A percentile compares a stretch with the other conserved stretches of the same genome.
Evolutionary conservation across 768 basidiomycete genomes (phyloP).

Genomic region (Tricholoma furcatifolium): DNA sequence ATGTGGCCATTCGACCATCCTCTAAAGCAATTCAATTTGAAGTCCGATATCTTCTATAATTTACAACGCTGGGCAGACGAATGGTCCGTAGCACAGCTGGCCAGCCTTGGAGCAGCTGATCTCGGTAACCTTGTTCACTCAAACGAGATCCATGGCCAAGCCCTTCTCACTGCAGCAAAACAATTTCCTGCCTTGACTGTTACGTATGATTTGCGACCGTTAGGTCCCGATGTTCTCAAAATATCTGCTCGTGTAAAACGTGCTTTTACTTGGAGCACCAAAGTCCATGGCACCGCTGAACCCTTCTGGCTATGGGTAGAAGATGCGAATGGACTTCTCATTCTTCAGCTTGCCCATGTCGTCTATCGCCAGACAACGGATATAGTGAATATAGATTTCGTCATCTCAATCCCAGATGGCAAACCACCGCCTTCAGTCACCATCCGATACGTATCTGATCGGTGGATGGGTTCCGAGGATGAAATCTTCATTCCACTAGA

Average conservation of each 20-base stretch:
- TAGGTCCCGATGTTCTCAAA: conserved; percentile 81
- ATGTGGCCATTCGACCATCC: conserved; percentile 97
- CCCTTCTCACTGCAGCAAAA: conserved; percentile 75
- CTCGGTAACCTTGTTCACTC: conserved; percentile 81
- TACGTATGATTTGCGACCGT: conserved; percentile 70
- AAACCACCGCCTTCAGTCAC: conserved; percentile 63
- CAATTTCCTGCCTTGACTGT: conserved; percentile 80
- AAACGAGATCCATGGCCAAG: conserved; percentile 81
- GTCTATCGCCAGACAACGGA: conserved; percentile 67
- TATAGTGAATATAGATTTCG: conserved; percentile 66
- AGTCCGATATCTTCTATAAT: conserved; percentile 73
- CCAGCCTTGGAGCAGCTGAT: conserved; percentile 59
- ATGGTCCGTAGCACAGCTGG: conserved; percentile 70
- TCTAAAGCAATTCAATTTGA: conserved; percentile 77
- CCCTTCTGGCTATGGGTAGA: conserved; percentile 98
- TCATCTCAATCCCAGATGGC: conserved; percentile 68
- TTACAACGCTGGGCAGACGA: conserved; percentile 83
- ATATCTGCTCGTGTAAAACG: conserved; percentile 63
- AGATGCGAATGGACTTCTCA: conserved; percentile 75
- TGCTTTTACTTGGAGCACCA: conserved; percentile 78
- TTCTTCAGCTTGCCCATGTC: conserved; percentile 78
- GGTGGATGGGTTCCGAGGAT: conserved; percentile 91
- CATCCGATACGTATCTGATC: conserved; percentile 82
- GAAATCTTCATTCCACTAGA: conserved; percentile 63
- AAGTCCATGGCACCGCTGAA: conserved; percentile 72